Evolutionary conservation across 2,329 filamentous ascomycete species (phyloP), one percentile per base, ranked within the genome.

Genomic region (Colletotrichum cereale): DNA sequence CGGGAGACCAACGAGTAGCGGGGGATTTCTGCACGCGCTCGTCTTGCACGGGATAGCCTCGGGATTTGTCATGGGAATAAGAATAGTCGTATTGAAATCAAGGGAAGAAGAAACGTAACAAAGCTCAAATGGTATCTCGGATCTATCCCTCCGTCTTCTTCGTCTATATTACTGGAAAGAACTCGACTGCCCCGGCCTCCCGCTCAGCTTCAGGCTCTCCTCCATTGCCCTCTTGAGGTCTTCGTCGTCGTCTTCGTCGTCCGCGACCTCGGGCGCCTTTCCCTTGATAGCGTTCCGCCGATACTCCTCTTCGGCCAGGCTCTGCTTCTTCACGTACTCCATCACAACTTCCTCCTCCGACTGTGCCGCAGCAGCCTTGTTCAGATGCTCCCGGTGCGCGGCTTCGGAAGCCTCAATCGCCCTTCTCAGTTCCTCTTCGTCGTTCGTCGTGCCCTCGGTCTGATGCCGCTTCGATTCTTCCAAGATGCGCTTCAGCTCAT

Each of bases 241-340:
- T 75, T 90, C 88, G 57, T 90, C 86, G 50, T 86, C 83, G 26
- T 84, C 83, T 66, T 81, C 76, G 29, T 75, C 75, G 67, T 74
- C 75, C n/a, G 67, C 52, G 42, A 63, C 73, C 6, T 65, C 78
- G 24, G 76, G 79, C 1, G 78, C 81, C 73, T 81, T 83, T 5
- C 78, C 81, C 75, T 82, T 82, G 12, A 76, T 70, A 62, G 76
- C 74, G 42, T 78, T 75, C 62, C 78, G 75, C 14, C 83, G 80
- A 60, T 79, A 85, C 78, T 90, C 85, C 74, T 91, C 90, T 80
- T 96, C 93, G 0, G 88, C 86, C 52, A 94, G 78, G 79, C 92
- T 94, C 82, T 95, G 92, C 83, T 90, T 92, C 85, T 92, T 93
- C 50, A 94, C 87, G 79, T 93, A 94, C 76, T 94, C 92, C 78